These are phyloP conservation scores for Entamoeba moshkovskii DNA, from an alignment of 208 protist species.

Conservation along the genomic window DNA sequence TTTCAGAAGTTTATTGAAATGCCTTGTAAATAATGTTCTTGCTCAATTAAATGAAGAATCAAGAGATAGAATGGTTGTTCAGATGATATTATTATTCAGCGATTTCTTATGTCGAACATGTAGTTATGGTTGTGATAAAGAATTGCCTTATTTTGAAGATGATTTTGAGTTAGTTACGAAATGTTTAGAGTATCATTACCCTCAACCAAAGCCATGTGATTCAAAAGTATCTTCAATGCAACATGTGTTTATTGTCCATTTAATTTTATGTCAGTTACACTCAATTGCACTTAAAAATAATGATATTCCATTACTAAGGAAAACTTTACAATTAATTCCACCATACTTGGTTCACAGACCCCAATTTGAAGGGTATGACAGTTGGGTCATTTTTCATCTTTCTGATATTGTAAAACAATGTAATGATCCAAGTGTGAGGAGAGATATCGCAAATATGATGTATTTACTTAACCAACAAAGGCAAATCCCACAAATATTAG, in stretches of 20 bases:
- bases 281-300: not conserved
- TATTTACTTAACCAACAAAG: not conserved
- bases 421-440: not conserved
- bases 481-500: not conserved
- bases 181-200: not conserved
- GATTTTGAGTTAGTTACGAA: not conserved
- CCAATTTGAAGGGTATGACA: not conserved
- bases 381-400: not conserved
- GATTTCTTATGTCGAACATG: not conserved
- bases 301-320: not conserved
- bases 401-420: not conserved
- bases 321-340: not conserved
- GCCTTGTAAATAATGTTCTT: not conserved
- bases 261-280: not conserved
- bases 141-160: not conserved
- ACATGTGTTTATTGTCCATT: not conserved
- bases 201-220: not conserved
- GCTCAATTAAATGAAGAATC: not conserved
- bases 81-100: not conserved
- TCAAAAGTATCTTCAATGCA: not conserved
- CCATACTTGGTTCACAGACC: not conserved
- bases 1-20: not conserved
- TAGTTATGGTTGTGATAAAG: not conserved
- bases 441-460: not conserved
- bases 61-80: not conserved